A percentile compares a stretch with the other conserved stretches of the same genome.
Evolutionary conservation across 2,329 filamentous ascomycete species (phyloP).

Genomic region (Dendryphion nanum): DNA sequence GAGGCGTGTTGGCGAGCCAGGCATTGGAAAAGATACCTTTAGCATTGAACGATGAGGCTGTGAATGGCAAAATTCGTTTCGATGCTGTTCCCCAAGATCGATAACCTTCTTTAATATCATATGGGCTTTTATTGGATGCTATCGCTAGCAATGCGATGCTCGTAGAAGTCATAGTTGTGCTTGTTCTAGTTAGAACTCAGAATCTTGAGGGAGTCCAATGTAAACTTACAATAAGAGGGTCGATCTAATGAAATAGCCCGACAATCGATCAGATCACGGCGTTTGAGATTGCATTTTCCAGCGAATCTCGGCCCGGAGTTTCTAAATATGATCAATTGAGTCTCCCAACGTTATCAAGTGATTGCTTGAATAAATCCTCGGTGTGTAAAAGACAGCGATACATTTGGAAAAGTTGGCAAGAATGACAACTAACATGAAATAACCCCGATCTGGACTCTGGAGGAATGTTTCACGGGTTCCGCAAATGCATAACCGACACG

Average conservation of each 20-base stretch:
- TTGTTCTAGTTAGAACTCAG: no score
- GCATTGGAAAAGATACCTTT: background rate
- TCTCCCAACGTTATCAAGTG: conserved; percentile 20
- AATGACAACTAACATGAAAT: conserved; percentile 17
- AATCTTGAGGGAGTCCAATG: no score
- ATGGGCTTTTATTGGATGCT: no score
- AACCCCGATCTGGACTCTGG: conserved; percentile 11
- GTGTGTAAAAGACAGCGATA: conserved; percentile 9
- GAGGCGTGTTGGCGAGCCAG: conserved; percentile 46
- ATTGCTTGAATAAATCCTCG: conserved; percentile 7
- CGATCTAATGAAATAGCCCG: no score
- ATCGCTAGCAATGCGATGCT: background rate
- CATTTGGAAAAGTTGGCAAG: conserved; percentile 18
- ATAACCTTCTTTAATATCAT: no score
- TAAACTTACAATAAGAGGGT: background rate
- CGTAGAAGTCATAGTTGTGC: background rate
- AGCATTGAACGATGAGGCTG: background rate
- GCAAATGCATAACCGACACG: conserved; percentile 1
- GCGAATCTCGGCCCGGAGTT: conserved; percentile 16
- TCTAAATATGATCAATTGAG: conserved; percentile 15
- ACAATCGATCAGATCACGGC: no score
- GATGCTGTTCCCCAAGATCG: background rate
- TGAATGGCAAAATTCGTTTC: background rate
- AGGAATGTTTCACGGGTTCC: conserved; percentile 13
- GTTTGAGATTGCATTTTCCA: conserved; percentile 15